These are phyloP conservation scores for Eutypa lata DNA, from an alignment of 2,329 filamentous ascomycete genomes.

Conservation along the genomic window DNA sequence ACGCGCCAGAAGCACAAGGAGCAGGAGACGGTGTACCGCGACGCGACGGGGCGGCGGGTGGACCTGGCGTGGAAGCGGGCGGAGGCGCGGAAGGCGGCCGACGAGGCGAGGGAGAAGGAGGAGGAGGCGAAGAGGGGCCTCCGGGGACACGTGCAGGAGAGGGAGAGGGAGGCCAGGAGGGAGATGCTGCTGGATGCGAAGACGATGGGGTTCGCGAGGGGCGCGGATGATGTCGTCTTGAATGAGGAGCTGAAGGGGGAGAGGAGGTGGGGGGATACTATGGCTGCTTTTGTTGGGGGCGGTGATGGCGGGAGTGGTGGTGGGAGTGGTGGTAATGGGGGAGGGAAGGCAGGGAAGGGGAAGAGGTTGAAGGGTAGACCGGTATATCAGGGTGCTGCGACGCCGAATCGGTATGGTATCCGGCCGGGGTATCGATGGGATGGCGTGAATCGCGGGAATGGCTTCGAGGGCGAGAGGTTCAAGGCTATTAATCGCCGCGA, in stretches of 20 bases:
- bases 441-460: slow-evolving; percentile 89
- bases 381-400: slow-evolving; percentile 73
- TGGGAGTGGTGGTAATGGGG: slow-evolving; percentile 9
- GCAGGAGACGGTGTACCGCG: slow-evolving; percentile 88
- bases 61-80: slow-evolving; percentile 89
- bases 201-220: slow-evolving; percentile 74
- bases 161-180: slow-evolving; percentile 60
- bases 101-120: slow-evolving; percentile 70
- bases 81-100: slow-evolving; percentile 65
- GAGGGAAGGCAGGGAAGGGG: slow-evolving; percentile 25
- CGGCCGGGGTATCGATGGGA: slow-evolving; percentile 93
- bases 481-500: slow-evolving; percentile 76
- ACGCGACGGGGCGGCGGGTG: slow-evolving; percentile 90
- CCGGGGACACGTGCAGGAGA: slow-evolving; percentile 81
- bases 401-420: slow-evolving; percentile 93
- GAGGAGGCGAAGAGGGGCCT: slow-evolving; percentile 68
- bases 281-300: slow-evolving; percentile 70
- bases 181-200: slow-evolving; percentile 76
- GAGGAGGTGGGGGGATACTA: slow-evolving; percentile 91
- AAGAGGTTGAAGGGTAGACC: slow-evolving; percentile 49
- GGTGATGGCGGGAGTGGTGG: slow-evolving; percentile 22
- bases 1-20: slow-evolving; percentile 35
- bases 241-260: slow-evolving; percentile 77
- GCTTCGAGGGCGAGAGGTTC: slow-evolving; percentile 92
- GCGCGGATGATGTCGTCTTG: slow-evolving; percentile 80